These are phyloP conservation scores for Avena insularis DNA, from an alignment of 176 grass and related monocot species.

Conservation along the genomic window DNA sequence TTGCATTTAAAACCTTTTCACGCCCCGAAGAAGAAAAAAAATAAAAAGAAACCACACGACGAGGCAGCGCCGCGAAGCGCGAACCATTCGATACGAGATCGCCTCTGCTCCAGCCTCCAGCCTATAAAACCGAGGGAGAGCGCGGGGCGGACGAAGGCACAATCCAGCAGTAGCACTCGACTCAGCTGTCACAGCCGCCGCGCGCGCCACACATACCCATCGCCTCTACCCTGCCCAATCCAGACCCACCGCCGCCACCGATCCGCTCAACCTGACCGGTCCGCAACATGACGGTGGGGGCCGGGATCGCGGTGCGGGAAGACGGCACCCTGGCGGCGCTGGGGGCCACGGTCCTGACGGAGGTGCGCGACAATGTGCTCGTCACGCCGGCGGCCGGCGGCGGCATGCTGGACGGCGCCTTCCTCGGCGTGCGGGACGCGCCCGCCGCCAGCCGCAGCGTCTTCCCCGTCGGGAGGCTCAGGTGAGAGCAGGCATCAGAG, in stretches of 20 bases:
- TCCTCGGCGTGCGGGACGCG: constrained; percentile 64
- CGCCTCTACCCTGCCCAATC: no score
- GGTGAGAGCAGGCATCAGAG: constrained; percentile 46
- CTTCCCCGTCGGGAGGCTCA: constrained; percentile 82
- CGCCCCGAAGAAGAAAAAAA: neutral
- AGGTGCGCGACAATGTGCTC: constrained; percentile 61
- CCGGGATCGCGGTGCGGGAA: constrained; percentile 64
- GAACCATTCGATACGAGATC: neutral
- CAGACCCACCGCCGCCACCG: no score
- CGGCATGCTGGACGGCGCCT: constrained; percentile 60
- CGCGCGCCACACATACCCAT: no score
- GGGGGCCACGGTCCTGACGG: constrained; percentile 58
- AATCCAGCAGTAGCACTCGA: no score
- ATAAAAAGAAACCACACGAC: neutral
- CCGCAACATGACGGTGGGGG: constrained; percentile 67
- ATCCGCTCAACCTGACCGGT: no score
- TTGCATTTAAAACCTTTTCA: neutral
- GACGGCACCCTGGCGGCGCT: constrained; percentile 66
- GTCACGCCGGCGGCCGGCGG: constrained; percentile 60
- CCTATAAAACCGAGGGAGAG: constrained; percentile 9
- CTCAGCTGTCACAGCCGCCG: no score
- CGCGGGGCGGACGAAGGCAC: neutral
- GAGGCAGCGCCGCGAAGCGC: neutral
- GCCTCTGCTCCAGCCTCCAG: neutral
- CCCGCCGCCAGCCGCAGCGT: constrained; percentile 62